Evolutionary conservation across 345 rosid species (phyloP).

Genomic region (Salix suchowensis): DNA sequence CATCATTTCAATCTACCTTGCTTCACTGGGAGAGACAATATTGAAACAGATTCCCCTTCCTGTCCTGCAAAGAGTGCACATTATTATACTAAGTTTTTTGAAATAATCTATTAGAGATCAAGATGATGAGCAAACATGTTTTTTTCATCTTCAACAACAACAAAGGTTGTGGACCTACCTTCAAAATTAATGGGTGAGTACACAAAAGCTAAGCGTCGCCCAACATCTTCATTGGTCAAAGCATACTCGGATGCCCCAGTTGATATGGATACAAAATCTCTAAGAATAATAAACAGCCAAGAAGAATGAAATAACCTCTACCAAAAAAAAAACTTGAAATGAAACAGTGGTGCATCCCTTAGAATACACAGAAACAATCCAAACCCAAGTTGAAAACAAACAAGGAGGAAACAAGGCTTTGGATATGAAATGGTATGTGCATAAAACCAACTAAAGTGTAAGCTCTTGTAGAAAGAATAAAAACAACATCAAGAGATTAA

Average conservation of each 20-base stretch:
- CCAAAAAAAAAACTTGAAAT: background rate
- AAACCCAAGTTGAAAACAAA: background rate
- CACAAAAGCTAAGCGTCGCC: constrained; percentile 59
- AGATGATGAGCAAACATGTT: constrained; percentile 11
- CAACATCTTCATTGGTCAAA: constrained; percentile 84
- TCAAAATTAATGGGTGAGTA: constrained; percentile 90
- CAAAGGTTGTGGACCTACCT: constrained; percentile 44
- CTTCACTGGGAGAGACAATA: constrained; percentile 55
- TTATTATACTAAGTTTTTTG: background rate
- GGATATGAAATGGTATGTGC: background rate
- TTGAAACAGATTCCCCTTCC: constrained; percentile 73
- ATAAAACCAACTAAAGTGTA: constrained; percentile 2
- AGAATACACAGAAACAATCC: background rate
- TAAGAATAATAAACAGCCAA: constrained; percentile 22
- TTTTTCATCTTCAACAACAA: background rate
- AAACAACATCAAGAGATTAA: constrained; percentile 1
- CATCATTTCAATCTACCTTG: constrained; percentile 54
- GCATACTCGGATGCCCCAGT: constrained; percentile 80
- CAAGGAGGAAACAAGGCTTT: background rate
- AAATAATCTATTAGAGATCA: background rate
- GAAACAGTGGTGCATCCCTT: background rate
- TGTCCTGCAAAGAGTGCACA: constrained; percentile 56
- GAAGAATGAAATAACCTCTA: background rate
- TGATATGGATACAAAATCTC: constrained; percentile 54
- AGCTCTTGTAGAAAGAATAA: background rate